Conservation (phyloP, 2,329 filamentous ascomycete genomes). For the Aureobasidium vineae region DNA sequence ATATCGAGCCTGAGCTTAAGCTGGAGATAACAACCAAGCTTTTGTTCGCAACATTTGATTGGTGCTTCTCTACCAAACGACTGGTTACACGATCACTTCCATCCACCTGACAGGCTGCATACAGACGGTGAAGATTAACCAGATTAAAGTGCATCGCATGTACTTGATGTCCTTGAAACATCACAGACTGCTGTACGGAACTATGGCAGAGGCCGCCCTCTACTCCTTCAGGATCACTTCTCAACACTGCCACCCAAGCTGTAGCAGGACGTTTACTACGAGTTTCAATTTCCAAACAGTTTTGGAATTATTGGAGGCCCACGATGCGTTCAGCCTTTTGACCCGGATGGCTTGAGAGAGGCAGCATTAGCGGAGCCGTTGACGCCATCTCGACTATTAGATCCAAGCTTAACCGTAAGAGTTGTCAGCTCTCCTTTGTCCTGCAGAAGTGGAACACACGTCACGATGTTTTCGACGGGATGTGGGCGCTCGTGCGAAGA, state of each 20-base stretch:
- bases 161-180: background rate
- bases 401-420: slow-evolving; percentile 17
- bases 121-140: background rate
- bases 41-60: slow-evolving; percentile 13
- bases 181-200: background rate
- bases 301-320: background rate
- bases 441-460: slow-evolving; percentile 10
- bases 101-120: background rate
- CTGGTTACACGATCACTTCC: slow-evolving; percentile 3
- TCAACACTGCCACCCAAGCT: background rate
- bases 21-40: slow-evolving; percentile 9
- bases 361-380: slow-evolving; percentile 20
- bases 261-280: slow-evolving; percentile 11
- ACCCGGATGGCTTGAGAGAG: slow-evolving; percentile 4
- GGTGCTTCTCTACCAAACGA: slow-evolving; percentile 2
- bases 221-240: background rate
- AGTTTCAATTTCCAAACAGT: slow-evolving; percentile 5
- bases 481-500: background rate
- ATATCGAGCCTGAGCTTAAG: slow-evolving; percentile 22
- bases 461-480: background rate
- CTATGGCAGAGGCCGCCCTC: background rate
- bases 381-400: slow-evolving; percentile 15
- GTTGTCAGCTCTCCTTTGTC: slow-evolving; percentile 2
- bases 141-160: background rate
- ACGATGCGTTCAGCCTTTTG: slow-evolving; percentile 17